phyloP scores from a whole-genome alignment of 2,329 filamentous ascomycete species.

The Cylindrodendrum hubeiense region DNA sequence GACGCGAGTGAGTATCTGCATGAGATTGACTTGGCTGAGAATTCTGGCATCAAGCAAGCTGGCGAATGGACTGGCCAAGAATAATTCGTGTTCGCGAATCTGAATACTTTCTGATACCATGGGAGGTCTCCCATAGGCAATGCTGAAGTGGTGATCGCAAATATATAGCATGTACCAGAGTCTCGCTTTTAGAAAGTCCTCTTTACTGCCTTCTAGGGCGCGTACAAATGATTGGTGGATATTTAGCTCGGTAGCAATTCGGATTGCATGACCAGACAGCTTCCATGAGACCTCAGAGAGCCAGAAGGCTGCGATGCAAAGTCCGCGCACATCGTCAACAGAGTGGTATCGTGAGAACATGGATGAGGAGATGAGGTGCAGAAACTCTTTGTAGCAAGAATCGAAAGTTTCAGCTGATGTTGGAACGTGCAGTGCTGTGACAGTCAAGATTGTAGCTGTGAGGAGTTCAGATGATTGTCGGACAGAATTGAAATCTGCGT shows the following conservation, averaged over 20 bases:
- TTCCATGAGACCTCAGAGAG: slow-evolving; percentile 72
- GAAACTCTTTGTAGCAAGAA: slow-evolving; percentile 68
- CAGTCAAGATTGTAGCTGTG: slow-evolving; percentile 68
- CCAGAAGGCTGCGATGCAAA: slow-evolving; percentile 74
- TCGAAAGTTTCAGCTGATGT: slow-evolving; percentile 57
- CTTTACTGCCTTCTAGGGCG: slow-evolving; percentile 58
- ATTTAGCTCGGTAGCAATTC: slow-evolving; percentile 68
- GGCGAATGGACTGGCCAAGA: slow-evolving; percentile 36
- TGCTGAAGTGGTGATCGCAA: slow-evolving; percentile 50
- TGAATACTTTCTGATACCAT: slow-evolving; percentile 39
- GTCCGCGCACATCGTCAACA: slow-evolving; percentile 68
- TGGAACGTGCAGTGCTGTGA: slow-evolving; percentile 70
- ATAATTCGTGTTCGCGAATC: slow-evolving; percentile 43
- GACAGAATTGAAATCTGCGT: slow-evolving; percentile 61
- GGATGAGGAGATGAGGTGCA: slow-evolving; percentile 66
- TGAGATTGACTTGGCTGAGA: slow-evolving; percentile 23
- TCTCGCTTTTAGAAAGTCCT: slow-evolving; percentile 66
- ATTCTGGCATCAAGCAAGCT: slow-evolving; percentile 22
- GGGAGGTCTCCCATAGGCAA: slow-evolving; percentile 47
- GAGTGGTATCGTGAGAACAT: slow-evolving; percentile 71
- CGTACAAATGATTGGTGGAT: slow-evolving; percentile 66
- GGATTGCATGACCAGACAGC: slow-evolving; percentile 68
- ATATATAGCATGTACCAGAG: slow-evolving; percentile 65
- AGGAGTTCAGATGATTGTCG: slow-evolving; percentile 68
- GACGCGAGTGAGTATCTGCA: slow-evolving; percentile 27